These are phyloP conservation scores for Lodderomyces beijingensis DNA, from an alignment of 1,139 yeast genomes.

Conservation along the genomic window DNA sequence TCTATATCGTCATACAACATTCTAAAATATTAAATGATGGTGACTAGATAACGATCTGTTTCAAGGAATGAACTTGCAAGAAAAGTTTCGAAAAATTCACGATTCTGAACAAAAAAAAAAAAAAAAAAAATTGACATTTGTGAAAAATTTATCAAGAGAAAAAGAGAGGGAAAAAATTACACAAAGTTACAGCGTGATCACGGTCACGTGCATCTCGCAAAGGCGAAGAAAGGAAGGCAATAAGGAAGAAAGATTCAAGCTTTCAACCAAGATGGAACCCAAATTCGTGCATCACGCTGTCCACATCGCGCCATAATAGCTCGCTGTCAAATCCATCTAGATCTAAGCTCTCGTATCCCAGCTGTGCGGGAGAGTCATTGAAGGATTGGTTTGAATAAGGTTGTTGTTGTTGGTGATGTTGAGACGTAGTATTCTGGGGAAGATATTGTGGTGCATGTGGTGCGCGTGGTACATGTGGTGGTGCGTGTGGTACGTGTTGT, in stretches of 20 bases:
- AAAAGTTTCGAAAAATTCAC: no score
- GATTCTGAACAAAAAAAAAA: constrained; percentile 5
- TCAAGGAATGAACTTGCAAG: no score
- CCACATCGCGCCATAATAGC: constrained; percentile 84
- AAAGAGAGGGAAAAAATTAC: constrained; percentile 2
- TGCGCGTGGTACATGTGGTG: constrained; percentile 10
- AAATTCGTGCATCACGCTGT: constrained; percentile 87
- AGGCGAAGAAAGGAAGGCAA: no score
- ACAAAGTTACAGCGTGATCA: constrained; percentile 1
- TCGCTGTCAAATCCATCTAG: constrained; percentile 48
- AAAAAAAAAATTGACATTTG: constrained; percentile 3
- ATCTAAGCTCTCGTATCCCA: constrained; percentile 31
- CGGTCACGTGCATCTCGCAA: no score
- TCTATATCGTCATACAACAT: constrained; percentile 69
- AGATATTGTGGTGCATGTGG: constrained; percentile 10
- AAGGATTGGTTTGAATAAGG: constrained; percentile 9
- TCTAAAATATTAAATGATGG: no score
- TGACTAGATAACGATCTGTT: no score
- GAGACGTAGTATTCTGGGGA: neutral
- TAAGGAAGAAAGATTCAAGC: no score
- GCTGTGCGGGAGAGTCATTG: constrained; percentile 30
- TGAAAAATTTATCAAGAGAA: constrained; percentile 1
- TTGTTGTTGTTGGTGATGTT: constrained; percentile 12
- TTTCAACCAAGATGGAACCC: constrained; percentile 62
- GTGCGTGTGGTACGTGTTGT: constrained; percentile 6